Conservation (phyloP, 192 early-diverging fungal species). For the Entomortierella beljakovae region DNA sequence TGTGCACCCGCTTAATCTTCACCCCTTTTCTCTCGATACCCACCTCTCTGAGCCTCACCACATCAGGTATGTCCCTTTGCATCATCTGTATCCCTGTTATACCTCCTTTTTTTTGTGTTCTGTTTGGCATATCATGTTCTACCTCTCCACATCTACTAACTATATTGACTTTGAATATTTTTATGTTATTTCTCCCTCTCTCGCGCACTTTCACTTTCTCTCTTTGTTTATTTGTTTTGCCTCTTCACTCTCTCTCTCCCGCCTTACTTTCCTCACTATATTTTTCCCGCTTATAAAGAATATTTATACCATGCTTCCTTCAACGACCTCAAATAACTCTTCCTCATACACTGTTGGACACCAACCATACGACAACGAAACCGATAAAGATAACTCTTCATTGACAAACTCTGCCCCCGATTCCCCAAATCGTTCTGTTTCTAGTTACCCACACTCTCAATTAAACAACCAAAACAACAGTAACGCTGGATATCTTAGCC, state of each 20-base stretch:
- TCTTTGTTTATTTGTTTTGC: not conserved
- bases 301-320: conserved; percentile 23
- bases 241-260: not conserved
- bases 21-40: conserved; percentile 10
- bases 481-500: conserved; percentile 25
- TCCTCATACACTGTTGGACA: conserved; percentile 1
- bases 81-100: conserved; percentile 25
- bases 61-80: conserved; percentile 21
- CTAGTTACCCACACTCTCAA: conserved; percentile 11
- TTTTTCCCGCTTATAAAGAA: not conserved
- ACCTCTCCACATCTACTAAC: conserved; percentile 5
- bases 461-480: not conserved
- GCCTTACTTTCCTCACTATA: not conserved
- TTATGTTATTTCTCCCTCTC: not conserved
- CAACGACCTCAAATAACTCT: conserved; percentile 15
- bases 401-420: not conserved
- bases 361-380: conserved; percentile 23
- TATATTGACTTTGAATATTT: not conserved
- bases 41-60: conserved; percentile 4
- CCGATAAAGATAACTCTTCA: conserved; percentile 9
- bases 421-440: conserved; percentile 1
- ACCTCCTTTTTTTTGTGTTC: conserved; percentile 16
- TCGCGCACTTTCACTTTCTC: not conserved
- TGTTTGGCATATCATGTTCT: conserved; percentile 40
- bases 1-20: too few relatives aligned